Evolutionary conservation across 345 rosid genomes (phyloP).

Genomic region (Odontarrhena argentea): DNA sequence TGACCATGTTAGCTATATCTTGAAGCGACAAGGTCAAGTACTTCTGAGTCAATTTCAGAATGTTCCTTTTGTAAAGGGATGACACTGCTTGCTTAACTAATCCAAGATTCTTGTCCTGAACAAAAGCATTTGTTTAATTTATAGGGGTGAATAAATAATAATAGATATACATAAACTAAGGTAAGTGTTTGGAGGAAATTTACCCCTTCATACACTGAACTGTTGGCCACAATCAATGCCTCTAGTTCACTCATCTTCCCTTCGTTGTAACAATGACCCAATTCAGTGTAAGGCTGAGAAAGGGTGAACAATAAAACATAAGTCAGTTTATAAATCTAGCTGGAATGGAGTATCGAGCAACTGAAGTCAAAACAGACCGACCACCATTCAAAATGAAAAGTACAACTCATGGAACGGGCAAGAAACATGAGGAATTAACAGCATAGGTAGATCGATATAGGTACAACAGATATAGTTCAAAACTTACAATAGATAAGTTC

Average conservation of each 20-base stretch:
- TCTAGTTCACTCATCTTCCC: conserved; percentile 71
- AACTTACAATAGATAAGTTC: conserved; percentile 42
- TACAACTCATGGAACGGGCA: conserved; percentile 16
- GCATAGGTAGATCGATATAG: background rate
- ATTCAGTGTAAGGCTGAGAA: conserved; percentile 69
- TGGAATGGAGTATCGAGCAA: conserved; percentile 7
- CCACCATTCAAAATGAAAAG: conserved; percentile 15
- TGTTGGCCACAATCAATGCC: conserved; percentile 53
- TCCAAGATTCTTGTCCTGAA: conserved; percentile 93
- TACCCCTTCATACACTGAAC: conserved; percentile 66
- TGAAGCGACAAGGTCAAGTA: conserved; percentile 95
- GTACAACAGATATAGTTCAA: conserved; percentile 8
- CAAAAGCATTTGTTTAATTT: conserved; percentile 33
- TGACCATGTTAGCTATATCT: conserved; percentile 88
- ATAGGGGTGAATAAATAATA: conserved; percentile 18
- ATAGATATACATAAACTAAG: conserved; percentile 10
- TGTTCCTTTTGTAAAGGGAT: conserved; percentile 92
- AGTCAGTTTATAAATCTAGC: conserved; percentile 17
- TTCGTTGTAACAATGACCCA: conserved; percentile 62
- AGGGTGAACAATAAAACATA: conserved; percentile 22
- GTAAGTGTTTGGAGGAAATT: conserved; percentile 39
- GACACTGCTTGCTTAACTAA: conserved; percentile 89
- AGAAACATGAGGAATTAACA: conserved; percentile 1
- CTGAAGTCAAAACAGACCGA: conserved; percentile 14
- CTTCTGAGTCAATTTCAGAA: conserved; percentile 91